Evolutionary conservation across 495 filamentous ascomycete species (phyloP), one percentile per base, ranked within the genome.

Genomic region (Penicillium odoratum): DNA sequence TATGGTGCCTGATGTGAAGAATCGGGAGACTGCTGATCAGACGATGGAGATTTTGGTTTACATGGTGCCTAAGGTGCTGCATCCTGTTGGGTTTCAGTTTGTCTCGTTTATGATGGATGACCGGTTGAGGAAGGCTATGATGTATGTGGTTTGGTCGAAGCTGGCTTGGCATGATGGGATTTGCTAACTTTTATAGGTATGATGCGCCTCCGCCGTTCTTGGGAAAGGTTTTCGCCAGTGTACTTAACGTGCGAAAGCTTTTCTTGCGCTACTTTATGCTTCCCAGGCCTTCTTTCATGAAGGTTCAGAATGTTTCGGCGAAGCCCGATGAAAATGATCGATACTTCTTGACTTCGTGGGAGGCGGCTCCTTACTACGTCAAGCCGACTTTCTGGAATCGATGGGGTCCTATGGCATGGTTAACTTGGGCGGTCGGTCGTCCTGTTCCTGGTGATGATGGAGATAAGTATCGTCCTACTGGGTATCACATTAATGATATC

Each of bases 41-140:
- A 82, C 87, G 0, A 81, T 81, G 1, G 77, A 75, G 1, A 71
- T 90, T 30, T 60, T 90, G n/a, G 60, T 87, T 25, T 86, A 80
- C 60, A 78, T 80, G 68, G 55, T 85, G 1, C 88, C 88, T 3
- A 61, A 55, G 28, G 67, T 67, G 4, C 53, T 83, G 28, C 81
- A 82, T 57, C 70, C 71, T 1, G 61, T 82, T 8, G 84, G 71
- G 0, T 58, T 74, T 13, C 73, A 85, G 29, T 67, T 82, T 34
- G 78, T 88, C 4, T 77, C 75, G 26, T 81, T 78, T 34, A 70
- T 89, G 55, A 85, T 89, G 81, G 85, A 86, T 53, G 81, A 84
- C 30, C 75, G 85, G 16, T 66, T 88, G 49, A 72, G 88, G 9
- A 79, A 71, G 43, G 85, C 86, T 4, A 89, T 90, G 82, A 64